Percentiles rank a stretch among this genome's conserved stretches.
phyloP scores from a whole-genome alignment of 495 filamentous ascomycete genomes.

The Umbilicaria muhlenbergii region DNA sequence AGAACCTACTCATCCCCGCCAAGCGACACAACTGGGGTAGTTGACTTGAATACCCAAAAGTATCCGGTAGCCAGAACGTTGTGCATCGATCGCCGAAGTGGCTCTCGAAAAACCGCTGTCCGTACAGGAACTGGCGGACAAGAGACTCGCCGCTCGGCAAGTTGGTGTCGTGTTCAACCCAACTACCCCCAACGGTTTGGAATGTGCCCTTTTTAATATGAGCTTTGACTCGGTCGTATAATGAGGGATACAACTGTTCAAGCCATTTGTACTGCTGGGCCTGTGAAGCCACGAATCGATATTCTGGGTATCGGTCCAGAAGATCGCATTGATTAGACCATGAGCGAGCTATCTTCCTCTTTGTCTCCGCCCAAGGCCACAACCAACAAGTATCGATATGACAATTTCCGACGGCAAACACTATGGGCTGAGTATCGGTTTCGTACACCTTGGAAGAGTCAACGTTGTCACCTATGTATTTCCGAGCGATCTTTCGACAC shows the following conservation, averaged over 20 bases:
- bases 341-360: conserved; percentile 87
- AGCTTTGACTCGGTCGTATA: conserved; percentile 76
- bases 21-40: conserved; percentile 83
- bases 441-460: conserved; percentile 77
- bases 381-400: conserved; percentile 98
- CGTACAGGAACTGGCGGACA: conserved; percentile 87
- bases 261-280: conserved; percentile 98
- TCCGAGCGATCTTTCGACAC: conserved; percentile 63
- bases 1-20: conserved; percentile 88
- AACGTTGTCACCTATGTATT: conserved; percentile 67
- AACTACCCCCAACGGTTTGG: conserved; percentile 90
- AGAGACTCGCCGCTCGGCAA: conserved; percentile 90
- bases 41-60: conserved; percentile 92
- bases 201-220: conserved; percentile 86
- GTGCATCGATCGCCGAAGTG: conserved; percentile 75
- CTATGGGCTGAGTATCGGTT: conserved; percentile 51
- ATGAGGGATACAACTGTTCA: conserved; percentile 69
- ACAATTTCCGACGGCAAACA: conserved; percentile 85
- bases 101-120: conserved; percentile 87
- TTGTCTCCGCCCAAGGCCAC: conserved; percentile 98
- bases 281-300: conserved; percentile 80
- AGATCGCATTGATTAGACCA: conserved; percentile 94
- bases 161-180: conserved; percentile 98
- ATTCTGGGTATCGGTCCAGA: conserved; percentile 87
- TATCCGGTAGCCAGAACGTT: conserved; percentile 97